These are phyloP conservation scores for Dentipellis fragilis DNA, from an alignment of 768 basidiomycete species.

Conservation along the genomic window DNA sequence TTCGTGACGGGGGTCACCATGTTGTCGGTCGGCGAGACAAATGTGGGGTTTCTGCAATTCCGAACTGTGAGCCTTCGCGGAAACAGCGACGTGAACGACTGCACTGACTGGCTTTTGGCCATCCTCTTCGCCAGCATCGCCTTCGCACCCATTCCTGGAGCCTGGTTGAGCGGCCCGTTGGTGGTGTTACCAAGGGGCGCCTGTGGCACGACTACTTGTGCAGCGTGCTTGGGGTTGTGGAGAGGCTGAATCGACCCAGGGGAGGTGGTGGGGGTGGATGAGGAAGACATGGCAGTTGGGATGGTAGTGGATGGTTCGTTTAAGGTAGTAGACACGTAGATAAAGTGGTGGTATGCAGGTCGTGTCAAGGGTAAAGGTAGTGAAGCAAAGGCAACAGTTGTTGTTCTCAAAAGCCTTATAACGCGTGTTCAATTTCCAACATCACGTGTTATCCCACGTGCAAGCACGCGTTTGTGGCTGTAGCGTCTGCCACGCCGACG, in stretches of 20 bases:
- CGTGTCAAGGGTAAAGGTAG: background rate
- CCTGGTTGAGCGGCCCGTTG: slow-evolving; percentile 41
- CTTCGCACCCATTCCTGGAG: slow-evolving; percentile 75
- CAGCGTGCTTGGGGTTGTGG: slow-evolving; percentile 77
- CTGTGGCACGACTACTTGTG: slow-evolving; percentile 67
- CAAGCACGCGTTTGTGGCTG: background rate
- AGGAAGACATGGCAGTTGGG: slow-evolving; percentile 37
- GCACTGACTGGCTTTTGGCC: slow-evolving; percentile 75
- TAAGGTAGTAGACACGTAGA: background rate
- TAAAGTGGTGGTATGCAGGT: background rate
- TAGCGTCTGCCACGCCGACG: too few relatives aligned
- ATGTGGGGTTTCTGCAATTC: slow-evolving; percentile 64
- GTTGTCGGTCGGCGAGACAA: slow-evolving; percentile 90
- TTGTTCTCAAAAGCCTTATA: slow-evolving; percentile 3
- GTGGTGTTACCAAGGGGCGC: slow-evolving; percentile 67
- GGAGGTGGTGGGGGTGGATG: slow-evolving; percentile 56
- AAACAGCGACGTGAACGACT: background rate
- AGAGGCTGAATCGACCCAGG: slow-evolving; percentile 66
- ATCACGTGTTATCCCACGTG: slow-evolving; percentile 3
- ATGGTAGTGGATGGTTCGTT: background rate
- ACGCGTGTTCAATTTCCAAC: slow-evolving; percentile 13
- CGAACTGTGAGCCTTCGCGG: slow-evolving; percentile 4
- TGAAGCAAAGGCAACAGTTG: background rate
- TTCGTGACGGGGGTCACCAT: slow-evolving; percentile 90
- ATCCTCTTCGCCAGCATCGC: slow-evolving; percentile 90